Evolutionary conservation across 1,284 basidiomycete genomes (phyloP), one percentile per base, ranked within the genome.

Genomic region (Microstroma glucosiphilum): DNA sequence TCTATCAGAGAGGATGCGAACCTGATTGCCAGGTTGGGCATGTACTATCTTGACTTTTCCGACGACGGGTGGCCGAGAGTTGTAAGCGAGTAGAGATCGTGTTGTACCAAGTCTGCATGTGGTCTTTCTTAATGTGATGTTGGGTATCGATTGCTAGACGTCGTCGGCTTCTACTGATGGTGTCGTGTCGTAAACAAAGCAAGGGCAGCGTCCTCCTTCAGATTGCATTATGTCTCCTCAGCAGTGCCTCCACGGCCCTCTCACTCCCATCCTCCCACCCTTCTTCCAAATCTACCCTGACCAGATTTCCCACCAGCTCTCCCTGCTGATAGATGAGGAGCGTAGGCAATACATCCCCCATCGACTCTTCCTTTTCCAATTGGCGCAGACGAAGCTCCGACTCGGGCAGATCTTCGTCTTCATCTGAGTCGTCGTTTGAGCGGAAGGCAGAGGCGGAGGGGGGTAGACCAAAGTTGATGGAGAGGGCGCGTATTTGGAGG

Each of bases 241-340:
- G 30, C 80, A 92, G 91, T 11, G 92, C 46, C 46, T 48, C 60
- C 67, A 64, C 51, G 74, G 69, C 19, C 59, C 56, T 0, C 72
- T 72, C 13, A 43, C 56, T 1, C 56, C 73, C 73, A 72, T 25
- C 58, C 53, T 2, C 66, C 65, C 25, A 71, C 72, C 54, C 46
- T 48, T 23, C 4, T 12, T 48, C 46, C n/a, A 23, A 48, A 58
- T 76, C 73, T 8, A 71, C 57, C 25, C 73, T 57, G 19, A 76
- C 73, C 25, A 76, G 57, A 40, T 76, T 76, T 26, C 69, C 71
- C 17, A 69, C 62, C n/a, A 76, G 46, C 53, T 56, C 56, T 6
- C 68, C 73, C 1, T 62, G 69, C n/a, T 53, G 59, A 48, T 76
- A 76, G 42, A 76, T 67, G 21, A 75, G 56, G 42, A 76, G 51